Evolutionary conservation across 2,329 filamentous ascomycete genomes (phyloP).

Genomic region (Calonectria pseudoreteaudii): DNA sequence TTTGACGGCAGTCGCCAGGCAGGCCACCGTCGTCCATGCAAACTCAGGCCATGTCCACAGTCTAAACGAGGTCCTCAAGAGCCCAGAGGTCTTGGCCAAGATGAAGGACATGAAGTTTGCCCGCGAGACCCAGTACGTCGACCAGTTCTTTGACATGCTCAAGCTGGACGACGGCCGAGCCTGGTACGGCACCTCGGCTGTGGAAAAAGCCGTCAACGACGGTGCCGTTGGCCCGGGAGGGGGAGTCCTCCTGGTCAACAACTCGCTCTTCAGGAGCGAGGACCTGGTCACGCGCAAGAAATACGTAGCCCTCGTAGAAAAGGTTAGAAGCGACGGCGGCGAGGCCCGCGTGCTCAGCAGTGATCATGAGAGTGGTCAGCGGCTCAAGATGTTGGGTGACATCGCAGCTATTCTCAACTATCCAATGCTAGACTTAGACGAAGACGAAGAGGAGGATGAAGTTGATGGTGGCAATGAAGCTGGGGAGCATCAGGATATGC

Average conservation of each 20-base stretch:
- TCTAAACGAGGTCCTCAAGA: conserved; percentile 87
- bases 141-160: conserved; percentile 82
- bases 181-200: conserved; percentile 89
- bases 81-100: conserved; percentile 79
- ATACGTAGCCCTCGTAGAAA: conserved; percentile 89
- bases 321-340: conserved; percentile 86
- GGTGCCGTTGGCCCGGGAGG: conserved; percentile 91
- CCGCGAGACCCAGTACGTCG: conserved; percentile 85
- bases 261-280: conserved; percentile 86
- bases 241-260: conserved; percentile 87
- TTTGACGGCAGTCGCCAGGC: conserved; percentile 70
- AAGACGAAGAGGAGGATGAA: conserved; percentile 67
- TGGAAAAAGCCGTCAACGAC: conserved; percentile 84
- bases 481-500: conserved; percentile 29
- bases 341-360: conserved; percentile 91
- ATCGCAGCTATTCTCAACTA: conserved; percentile 93
- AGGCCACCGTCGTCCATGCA: conserved; percentile 82
- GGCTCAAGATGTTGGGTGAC: conserved; percentile 85
- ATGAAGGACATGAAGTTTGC: conserved; percentile 91
- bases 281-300: conserved; percentile 80
- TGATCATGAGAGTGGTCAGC: conserved; percentile 91
- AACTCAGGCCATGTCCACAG: conserved; percentile 89
- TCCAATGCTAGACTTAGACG: conserved; percentile 84
- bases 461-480: conserved; percentile 45
- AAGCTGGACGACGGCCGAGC: conserved; percentile 88